These are phyloP conservation scores for Tephrocybe sp. DNA, from an alignment of 768 basidiomycete species.

Conservation along the genomic window DNA sequence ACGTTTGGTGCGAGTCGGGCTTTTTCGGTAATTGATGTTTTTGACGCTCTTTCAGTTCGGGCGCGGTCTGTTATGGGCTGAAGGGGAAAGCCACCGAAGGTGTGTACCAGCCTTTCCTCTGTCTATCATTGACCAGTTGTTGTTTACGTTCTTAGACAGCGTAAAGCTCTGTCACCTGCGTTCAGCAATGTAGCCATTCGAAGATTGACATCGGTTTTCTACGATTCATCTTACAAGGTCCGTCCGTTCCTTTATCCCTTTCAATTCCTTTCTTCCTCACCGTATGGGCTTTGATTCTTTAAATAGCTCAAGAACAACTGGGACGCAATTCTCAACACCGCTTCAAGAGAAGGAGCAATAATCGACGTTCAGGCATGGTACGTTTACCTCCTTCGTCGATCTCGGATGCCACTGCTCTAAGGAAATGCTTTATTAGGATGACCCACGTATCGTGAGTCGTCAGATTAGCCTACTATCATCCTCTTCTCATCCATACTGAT, in stretches of 20 bases:
- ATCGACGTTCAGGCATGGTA: slow-evolving; percentile 49
- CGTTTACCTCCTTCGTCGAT: slow-evolving; percentile 30
- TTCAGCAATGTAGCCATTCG: slow-evolving; percentile 53
- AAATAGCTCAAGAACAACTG: slow-evolving; percentile 28
- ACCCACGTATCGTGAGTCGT: slow-evolving; percentile 37
- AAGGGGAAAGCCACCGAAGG: slow-evolving; percentile 47
- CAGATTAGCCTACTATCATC: slow-evolving; percentile 7
- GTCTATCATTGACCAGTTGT: no score
- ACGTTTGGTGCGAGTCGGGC: no score
- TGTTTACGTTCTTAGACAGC: slow-evolving; percentile 31
- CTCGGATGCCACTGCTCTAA: no score
- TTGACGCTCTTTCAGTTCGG: slow-evolving; percentile 28
- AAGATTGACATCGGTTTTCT: slow-evolving; percentile 43
- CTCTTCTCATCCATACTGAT: background rate
- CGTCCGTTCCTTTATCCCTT: background rate
- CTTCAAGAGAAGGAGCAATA: slow-evolving; percentile 31
- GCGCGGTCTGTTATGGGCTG: slow-evolving; percentile 36
- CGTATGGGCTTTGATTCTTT: no score
- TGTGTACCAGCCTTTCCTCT: slow-evolving; percentile 9
- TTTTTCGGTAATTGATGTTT: no score
- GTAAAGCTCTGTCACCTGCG: slow-evolving; percentile 48
- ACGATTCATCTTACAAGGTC: slow-evolving; percentile 51
- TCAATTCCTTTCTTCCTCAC: background rate
- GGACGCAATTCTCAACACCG: slow-evolving; percentile 19
- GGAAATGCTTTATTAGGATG: slow-evolving; percentile 31